Base-by-base conservation (phyloP, 805 yeast genomes). In the Saccharomyces mikatae region DNA sequence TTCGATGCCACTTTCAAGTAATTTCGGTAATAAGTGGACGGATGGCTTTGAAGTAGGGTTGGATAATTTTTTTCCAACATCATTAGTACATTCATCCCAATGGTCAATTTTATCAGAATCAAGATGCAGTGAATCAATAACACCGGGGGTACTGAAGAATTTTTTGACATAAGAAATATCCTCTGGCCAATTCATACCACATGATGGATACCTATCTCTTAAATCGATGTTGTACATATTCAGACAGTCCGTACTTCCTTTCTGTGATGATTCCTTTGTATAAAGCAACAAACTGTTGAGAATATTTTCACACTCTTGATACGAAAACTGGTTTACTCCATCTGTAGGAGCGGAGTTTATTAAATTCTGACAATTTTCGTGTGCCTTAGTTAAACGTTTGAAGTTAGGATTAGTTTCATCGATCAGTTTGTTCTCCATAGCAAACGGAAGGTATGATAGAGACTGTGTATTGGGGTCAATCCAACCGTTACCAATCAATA, bases 151-250 rank as follows among this genome's bases (percentile, higher is more conserved):
- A 46, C 75, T 73, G 53, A 87, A 75, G 65, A 84, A 87, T 21
- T 80, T 76, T 0, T 75, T 69, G 2, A 86, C 82, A 47, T 71
- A 56, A 0, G 69, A 71, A 56, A 87, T 70, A 59, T 80, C 86
- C 28, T 78, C 78, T 0, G 99, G 99, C 98, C 98, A 94, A 68
- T 86, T 85, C 80, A 81, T 76, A 5, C 98, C 98, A 71, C 99
- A 94, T 0, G 86, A 72, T 0, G 98, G 97, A 62, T 76, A 89
- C 0, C 82, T 70, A 66, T 90, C 97, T 41, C 71, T 74, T 52
- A 86, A 71, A 41, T 86, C 78, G 53, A 81, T 80, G 67, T 94
- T 96, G 67, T 94, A 92, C 79, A 90, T 82, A 71, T 94, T 94
- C 62, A 80, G 60, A 67, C 99, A 92, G 3, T 62, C 55, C 14